These are phyloP conservation scores for Euryodendron excelsum DNA, from an alignment of 148 eudicot genomes.

Conservation along the genomic window DNA sequence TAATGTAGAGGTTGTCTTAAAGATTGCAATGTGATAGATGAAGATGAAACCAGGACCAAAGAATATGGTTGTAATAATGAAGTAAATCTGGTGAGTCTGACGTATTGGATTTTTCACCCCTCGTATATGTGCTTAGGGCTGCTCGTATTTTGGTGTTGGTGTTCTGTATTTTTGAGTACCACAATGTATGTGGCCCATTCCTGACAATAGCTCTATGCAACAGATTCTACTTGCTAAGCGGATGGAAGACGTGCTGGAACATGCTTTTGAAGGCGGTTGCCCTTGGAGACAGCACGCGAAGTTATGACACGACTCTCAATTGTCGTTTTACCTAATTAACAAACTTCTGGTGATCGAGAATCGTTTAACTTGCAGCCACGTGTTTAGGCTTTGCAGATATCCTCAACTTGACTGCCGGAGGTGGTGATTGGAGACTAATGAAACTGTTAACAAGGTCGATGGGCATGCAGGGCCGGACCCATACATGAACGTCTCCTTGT, in stretches of 20 bases:
- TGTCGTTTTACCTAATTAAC: neutral
- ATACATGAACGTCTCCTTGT: neutral
- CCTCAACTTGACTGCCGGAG: neutral
- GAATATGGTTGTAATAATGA: neutral
- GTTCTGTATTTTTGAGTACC: neutral
- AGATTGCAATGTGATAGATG: neutral
- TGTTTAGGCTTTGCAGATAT: neutral
- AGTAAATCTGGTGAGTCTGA: too few species aligned
- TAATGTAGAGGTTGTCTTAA: neutral
- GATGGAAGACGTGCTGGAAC: conserved; percentile 97
- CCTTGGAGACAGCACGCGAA: conserved; percentile 79
- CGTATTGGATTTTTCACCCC: neutral
- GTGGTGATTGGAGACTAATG: conserved; percentile 18
- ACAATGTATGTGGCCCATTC: neutral
- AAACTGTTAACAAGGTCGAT: neutral
- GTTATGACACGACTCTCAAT: conserved; percentile 45
- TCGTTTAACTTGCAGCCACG: neutral
- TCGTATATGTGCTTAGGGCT: neutral
- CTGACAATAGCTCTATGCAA: conserved; percentile 11
- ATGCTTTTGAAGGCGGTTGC: conserved; percentile 97
- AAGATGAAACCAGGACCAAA: neutral
- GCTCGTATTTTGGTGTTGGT: neutral
- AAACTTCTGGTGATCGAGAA: neutral
- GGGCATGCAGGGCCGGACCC: neutral
- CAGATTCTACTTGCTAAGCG: conserved; percentile 86